These are phyloP conservation scores for Populus ilicifolia DNA, from an alignment of 345 rosid genomes.

Conservation along the genomic window DNA sequence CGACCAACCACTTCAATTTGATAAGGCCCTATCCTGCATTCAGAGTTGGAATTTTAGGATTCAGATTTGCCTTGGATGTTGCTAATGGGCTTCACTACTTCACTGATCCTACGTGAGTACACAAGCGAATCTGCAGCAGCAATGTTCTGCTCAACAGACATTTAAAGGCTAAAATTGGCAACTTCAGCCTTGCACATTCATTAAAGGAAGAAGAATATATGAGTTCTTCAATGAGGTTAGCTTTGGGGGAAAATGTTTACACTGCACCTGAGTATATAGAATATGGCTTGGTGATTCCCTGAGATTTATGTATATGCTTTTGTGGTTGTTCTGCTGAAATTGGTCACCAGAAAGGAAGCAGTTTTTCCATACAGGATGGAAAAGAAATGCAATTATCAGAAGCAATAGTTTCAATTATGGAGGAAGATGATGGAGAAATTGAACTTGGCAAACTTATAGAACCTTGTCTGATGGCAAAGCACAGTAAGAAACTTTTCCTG, in stretches of 20 bases:
- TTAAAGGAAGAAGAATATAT: slow-evolving; percentile 24
- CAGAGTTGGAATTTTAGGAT: slow-evolving; percentile 31
- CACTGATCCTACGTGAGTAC: slow-evolving; percentile 38
- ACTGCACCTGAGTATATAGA: slow-evolving; percentile 45
- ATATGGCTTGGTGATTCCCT: slow-evolving; percentile 32
- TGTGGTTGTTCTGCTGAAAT: slow-evolving; percentile 43
- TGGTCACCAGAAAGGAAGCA: slow-evolving; percentile 39
- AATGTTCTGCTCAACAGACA: slow-evolving; percentile 34
- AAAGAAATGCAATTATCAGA: slow-evolving; percentile 25
- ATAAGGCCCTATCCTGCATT: slow-evolving; percentile 33
- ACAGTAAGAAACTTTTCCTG: slow-evolving; percentile 16
- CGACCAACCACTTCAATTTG: slow-evolving; percentile 43
- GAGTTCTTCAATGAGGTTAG: slow-evolving; percentile 14
- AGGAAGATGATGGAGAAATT: slow-evolving; percentile 22
- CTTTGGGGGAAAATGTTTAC: slow-evolving; percentile 37
- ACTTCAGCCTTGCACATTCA: slow-evolving; percentile 37
- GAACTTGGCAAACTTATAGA: slow-evolving; percentile 21
- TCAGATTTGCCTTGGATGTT: slow-evolving; percentile 44
- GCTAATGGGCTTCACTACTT: slow-evolving; percentile 44
- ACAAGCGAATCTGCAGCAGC: slow-evolving; percentile 39
- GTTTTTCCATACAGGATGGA: slow-evolving; percentile 20
- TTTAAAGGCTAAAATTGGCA: slow-evolving; percentile 41
- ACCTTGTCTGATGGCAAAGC: slow-evolving; percentile 19
- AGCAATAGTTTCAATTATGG: slow-evolving; percentile 9
- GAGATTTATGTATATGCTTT: slow-evolving; percentile 46